Evolutionary conservation across 805 yeast species (phyloP), one percentile per base, ranked within the genome.

Genomic region (Myxozyma nipponensis): DNA sequence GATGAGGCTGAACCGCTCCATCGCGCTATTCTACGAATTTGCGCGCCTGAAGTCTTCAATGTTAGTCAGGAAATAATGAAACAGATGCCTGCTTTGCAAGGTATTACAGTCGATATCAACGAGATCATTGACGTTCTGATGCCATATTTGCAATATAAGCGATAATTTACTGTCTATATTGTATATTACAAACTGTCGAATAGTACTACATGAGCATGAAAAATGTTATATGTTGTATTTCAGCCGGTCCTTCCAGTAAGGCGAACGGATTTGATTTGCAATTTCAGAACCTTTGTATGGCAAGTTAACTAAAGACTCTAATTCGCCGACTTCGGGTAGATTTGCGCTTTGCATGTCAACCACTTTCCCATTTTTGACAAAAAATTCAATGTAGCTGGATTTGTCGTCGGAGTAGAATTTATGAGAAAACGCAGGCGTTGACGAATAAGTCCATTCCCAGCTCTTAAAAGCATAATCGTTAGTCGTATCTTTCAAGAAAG

Each of bases 371-470:
- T 28, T 13, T 13, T 28, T 28, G 13, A 28, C 32, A 7, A 28
- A 24, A 19, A 52, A 40, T n/a, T 44, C 10, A n/a, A 52, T 15
- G 1, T 25, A 41, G 2, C 42, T 30, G 9, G 49, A 41, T 4
- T 36, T 32, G 34, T 36, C 46, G 17, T 24, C 42, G 17, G 36
- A 13, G 2, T 60, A 62, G 18, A 84, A 63, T 1, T 62, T 60
- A 50, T 85, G 80, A 37, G 75, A 72, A 64, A 91, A 93, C 51
- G 72, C 74, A 0, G 97, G 96, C 0, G 96, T 84, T 19, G 75
- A 71, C 1, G 88, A 90, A 65, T 70, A 88, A 34, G 70, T 77
- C 95, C 96, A 90, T 1, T 77, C 70, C 85, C 93, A 84, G 19
- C 49, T 47, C 58, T 52, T 5, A 34, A 4, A 7, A 22, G 10